Evolutionary conservation across 179 eudicot species (phyloP), one percentile per base, ranked within the genome.

Genomic region (Camellia oleifera): DNA sequence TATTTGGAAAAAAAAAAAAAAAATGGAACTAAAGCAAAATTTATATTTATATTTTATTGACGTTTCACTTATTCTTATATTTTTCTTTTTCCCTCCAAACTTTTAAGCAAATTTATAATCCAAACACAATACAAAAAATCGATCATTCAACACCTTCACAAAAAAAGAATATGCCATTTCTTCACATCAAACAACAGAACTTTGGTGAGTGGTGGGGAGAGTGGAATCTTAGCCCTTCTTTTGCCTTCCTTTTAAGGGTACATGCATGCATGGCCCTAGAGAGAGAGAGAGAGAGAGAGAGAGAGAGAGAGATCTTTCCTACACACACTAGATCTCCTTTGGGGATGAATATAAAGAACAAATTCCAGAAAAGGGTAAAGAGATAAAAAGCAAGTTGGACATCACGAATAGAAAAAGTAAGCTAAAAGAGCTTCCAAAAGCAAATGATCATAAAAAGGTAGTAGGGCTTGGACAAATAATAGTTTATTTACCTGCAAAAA

Each of bases 401-500:
- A 73, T 62, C 58, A 72, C 50, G 17, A 26, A 26, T 72, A 20
- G 18, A 56, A 61, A 72, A 72, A 79, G 54, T 4, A 40, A 79
- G n/a, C 3, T 52, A 72, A 73, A 78, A 69, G 73, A 23, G 32
- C 65, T 7, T 20, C 4, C 68, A 58, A 78, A 78, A 58, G 53
- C n/a, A 44, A 69, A 67, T 54, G 15, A 57, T 18, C 5, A 40
- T 20, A 61, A 60, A 60, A 64, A 67, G 23, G 64, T 20, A 53
- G 72, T 14, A 62, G 32, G 7, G 18, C 65, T 48, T 48, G 52
- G 7, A 48, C 7, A 53, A 9, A 32, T 26, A 15, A 1, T 69
- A 72, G 7, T 13, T 32, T 74, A 80, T 75, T 80, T 80, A 66
- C 82, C 82, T 80, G 78, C 74, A 65, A 74, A 66, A 80, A 56